phyloP scores from a whole-genome alignment of 768 basidiomycete species.

The Leccinellum luteum region DNA sequence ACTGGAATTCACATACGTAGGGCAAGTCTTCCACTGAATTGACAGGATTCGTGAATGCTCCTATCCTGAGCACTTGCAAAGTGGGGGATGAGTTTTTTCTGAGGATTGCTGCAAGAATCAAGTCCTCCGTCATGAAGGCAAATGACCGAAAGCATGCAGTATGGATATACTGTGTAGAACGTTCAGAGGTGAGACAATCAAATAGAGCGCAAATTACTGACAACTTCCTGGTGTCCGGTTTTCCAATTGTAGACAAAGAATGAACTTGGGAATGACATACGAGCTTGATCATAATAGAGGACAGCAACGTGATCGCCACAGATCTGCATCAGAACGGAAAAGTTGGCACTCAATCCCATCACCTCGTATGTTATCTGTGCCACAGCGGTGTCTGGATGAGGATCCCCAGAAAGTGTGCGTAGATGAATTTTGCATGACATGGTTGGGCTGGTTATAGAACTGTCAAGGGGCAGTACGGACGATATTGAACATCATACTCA shows the following conservation, averaged over 20 bases:
- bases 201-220: constrained; percentile 13
- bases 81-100: constrained; percentile 1
- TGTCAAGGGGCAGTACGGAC: background rate
- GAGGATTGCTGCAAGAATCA: constrained; percentile 23
- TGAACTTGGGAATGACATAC: constrained; percentile 1
- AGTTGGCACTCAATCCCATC: background rate
- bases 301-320: constrained; percentile 32
- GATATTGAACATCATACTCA: constrained; percentile 10
- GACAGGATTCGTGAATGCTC: constrained; percentile 1
- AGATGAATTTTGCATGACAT: constrained; percentile 26
- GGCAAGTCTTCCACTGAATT: constrained; percentile 11
- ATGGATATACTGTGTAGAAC: constrained; percentile 18
- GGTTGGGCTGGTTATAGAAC: constrained; percentile 13
- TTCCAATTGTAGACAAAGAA: constrained; percentile 38
- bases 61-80: constrained; percentile 22
- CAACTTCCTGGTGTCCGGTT: constrained; percentile 27
- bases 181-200: background rate
- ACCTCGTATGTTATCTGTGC: constrained; percentile 15
- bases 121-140: constrained; percentile 33
- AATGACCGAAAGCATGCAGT: constrained; percentile 29
- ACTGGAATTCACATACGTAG: constrained; percentile 26
- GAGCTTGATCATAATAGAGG: constrained; percentile 19
- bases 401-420: constrained; percentile 29
- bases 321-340: constrained; percentile 30
- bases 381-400: constrained; percentile 22